A percentile compares a stretch with the other conserved stretches of the same genome.
These are phyloP conservation scores for Xylaria cubensis DNA, from an alignment of 495 filamentous ascomycete species.

Conservation along the genomic window DNA sequence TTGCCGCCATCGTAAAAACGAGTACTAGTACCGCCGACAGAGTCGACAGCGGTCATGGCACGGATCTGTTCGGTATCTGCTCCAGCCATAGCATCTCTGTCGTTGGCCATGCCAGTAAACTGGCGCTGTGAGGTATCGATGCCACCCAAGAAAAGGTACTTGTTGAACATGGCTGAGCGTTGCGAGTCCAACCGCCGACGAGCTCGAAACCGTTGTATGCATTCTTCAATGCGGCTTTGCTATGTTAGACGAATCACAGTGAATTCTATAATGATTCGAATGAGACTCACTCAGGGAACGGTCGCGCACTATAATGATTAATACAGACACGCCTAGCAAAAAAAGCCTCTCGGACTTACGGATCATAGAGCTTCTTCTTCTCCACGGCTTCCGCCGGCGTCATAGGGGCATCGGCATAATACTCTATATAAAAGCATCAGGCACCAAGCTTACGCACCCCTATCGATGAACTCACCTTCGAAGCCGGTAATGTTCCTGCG, in stretches of 20 bases:
- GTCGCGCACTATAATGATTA: constrained; percentile 36
- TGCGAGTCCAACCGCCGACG: constrained; percentile 73
- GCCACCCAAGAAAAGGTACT: constrained; percentile 85
- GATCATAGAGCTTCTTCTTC: constrained; percentile 59
- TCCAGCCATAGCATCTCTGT: constrained; percentile 60
- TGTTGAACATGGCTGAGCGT: constrained; percentile 70
- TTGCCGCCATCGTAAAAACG: constrained; percentile 55
- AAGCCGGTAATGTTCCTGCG: constrained; percentile 47
- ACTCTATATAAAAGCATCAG: constrained; percentile 55
- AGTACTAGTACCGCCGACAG: constrained; percentile 49
- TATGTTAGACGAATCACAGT: constrained; percentile 25
- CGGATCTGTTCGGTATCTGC: constrained; percentile 66
- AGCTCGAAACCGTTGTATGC: constrained; percentile 78
- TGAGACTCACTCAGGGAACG: constrained; percentile 48
- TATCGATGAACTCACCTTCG: constrained; percentile 45
- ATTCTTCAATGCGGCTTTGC: constrained; percentile 79
- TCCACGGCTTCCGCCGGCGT: constrained; percentile 72
- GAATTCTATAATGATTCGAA: no score
- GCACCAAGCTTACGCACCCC: constrained; percentile 4
- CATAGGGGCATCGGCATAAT: constrained; percentile 77
- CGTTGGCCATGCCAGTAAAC: constrained; percentile 67
- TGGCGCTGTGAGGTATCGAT: constrained; percentile 69
- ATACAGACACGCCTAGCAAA: not conserved
- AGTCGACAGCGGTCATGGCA: constrained; percentile 64
- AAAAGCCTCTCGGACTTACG: not conserved